Conservation (phyloP, 176 grass and related monocot genomes). For the Microstegium vimineum region DNA sequence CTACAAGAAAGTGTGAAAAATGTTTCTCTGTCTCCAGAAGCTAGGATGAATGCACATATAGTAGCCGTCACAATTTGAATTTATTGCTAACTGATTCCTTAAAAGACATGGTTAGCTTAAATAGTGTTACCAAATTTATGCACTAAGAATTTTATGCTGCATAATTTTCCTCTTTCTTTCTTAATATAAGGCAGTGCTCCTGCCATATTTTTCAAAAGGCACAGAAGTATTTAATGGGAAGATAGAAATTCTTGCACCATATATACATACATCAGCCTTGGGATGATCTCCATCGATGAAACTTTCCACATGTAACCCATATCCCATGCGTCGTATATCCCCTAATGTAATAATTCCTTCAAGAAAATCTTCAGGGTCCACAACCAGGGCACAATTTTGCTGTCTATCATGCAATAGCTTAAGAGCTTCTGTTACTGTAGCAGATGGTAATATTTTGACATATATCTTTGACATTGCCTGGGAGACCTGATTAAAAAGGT, state of each 20-base stretch:
- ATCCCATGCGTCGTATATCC: conserved; percentile 62
- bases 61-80: not conserved
- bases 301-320: conserved; percentile 35
- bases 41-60: not conserved
- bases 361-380: conserved; percentile 83
- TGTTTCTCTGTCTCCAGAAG: not conserved
- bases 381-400: conserved; percentile 73
- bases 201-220: not conserved
- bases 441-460: conserved; percentile 60
- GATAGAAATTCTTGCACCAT: conserved; percentile 25
- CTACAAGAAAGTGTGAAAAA: not conserved
- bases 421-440: conserved; percentile 51
- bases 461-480: conserved; percentile 90
- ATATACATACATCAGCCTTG: conserved; percentile 55
- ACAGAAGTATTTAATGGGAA: not conserved
- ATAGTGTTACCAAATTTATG: not conserved
- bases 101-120: not conserved
- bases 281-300: conserved; percentile 32
- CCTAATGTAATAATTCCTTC: conserved; percentile 90
- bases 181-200: not conserved
- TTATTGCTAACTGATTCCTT: not conserved
- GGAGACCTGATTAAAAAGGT: conserved; percentile 54
- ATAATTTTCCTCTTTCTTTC: not conserved
- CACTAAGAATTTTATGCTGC: not conserved
- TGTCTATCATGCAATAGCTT: conserved; percentile 71